Conservation (phyloP, 495 filamentous ascomycete species). For the Hypoxylon intermedium region DNA sequence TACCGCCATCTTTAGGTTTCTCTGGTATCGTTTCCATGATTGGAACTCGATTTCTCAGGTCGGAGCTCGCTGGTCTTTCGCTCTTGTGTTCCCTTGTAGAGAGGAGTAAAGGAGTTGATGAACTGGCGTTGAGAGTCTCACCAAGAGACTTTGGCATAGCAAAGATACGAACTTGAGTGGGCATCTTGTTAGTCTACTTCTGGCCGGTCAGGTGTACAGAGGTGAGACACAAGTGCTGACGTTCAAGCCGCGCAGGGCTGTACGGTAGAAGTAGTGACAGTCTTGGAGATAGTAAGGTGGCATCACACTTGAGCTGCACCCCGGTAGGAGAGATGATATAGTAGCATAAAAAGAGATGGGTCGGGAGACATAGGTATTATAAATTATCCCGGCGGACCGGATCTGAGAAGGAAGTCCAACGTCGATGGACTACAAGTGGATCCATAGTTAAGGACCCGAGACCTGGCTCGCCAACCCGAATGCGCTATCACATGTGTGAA, state of each 20-base stretch:
- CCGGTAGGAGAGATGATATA: conserved; percentile 12
- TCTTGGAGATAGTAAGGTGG: conserved; percentile 84
- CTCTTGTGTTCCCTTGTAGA: conserved; percentile 42
- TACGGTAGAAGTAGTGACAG: conserved; percentile 92
- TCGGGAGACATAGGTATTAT: conserved; percentile 31
- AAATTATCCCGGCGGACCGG: conserved; percentile 22
- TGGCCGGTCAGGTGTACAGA: conserved; percentile 66
- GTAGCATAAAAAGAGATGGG: conserved; percentile 5
- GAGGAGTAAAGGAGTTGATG: conserved; percentile 40
- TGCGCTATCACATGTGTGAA: conserved; percentile 40
- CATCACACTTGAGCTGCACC: conserved; percentile 62
- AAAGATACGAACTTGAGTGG: conserved; percentile 66
- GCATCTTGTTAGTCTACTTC: conserved; percentile 53
- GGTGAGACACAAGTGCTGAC: conserved; percentile 78
- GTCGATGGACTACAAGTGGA: conserved; percentile 25
- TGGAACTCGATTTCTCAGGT: conserved; percentile 38
- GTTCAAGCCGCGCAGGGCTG: conserved; percentile 79
- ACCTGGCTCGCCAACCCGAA: conserved; percentile 20
- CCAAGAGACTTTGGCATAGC: conserved; percentile 74
- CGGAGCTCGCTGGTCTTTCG: conserved; percentile 39
- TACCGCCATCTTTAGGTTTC: conserved; percentile 60
- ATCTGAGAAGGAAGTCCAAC: conserved; percentile 9
- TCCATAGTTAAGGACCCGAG: conserved; percentile 24
- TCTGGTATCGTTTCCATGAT: conserved; percentile 50
- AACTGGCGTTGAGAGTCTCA: conserved; percentile 62